These are phyloP conservation scores for Davidsoniella neocaledoniae DNA, from an alignment of 2,329 filamentous ascomycete species.

Conservation along the genomic window DNA sequence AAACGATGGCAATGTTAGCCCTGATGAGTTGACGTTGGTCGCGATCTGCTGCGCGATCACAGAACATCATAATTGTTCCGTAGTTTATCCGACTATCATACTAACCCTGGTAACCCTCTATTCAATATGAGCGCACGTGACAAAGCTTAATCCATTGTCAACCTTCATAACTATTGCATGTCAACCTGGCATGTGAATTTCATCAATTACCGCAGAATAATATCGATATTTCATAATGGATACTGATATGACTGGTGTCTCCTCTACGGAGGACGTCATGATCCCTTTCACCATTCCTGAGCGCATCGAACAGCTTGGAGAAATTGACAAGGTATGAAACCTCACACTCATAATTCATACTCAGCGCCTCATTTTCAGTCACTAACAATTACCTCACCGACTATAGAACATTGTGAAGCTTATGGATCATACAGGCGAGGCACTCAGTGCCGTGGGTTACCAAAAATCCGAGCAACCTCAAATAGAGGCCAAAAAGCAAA, in stretches of 20 bases:
- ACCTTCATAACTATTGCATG: background rate
- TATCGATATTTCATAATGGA: slow-evolving; percentile 3
- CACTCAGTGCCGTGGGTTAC: slow-evolving; percentile 29
- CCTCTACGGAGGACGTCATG: background rate
- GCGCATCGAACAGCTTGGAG: slow-evolving; percentile 63
- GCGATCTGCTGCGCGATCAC: too few relatives aligned
- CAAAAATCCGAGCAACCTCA: slow-evolving; percentile 17
- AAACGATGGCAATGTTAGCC: too few relatives aligned
- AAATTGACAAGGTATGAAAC: slow-evolving; percentile 49
- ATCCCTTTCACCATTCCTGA: slow-evolving; percentile 53
- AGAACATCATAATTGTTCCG: too few relatives aligned
- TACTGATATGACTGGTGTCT: background rate
- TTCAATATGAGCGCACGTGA: too few relatives aligned
- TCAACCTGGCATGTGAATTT: background rate
- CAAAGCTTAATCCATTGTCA: background rate
- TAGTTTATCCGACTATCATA: too few relatives aligned
- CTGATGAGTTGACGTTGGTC: too few relatives aligned
- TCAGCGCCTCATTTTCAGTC: background rate
- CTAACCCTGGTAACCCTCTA: too few relatives aligned
- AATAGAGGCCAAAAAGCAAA: slow-evolving; percentile 32
- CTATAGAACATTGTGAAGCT: slow-evolving; percentile 21
- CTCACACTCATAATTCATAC: slow-evolving; percentile 4
- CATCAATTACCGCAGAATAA: background rate
- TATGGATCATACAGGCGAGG: slow-evolving; percentile 28
- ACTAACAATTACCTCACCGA: background rate